phyloP scores from a whole-genome alignment of 2,329 filamentous ascomycete genomes.

The Coniosporium tulheliwenetii region DNA sequence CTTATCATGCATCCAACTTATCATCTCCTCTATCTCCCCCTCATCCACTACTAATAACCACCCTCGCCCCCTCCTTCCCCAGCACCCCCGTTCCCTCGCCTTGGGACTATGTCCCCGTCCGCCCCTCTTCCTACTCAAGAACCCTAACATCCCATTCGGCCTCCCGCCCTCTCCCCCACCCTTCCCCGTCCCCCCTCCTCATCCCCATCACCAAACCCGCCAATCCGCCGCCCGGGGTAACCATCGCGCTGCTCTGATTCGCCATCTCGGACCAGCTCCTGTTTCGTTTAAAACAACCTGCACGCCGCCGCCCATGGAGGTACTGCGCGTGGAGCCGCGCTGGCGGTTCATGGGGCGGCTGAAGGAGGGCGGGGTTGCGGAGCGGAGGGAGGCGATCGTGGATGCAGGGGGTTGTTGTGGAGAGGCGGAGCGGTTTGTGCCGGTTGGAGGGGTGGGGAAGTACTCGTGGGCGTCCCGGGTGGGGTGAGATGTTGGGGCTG shows the following conservation, averaged over 20 bases:
- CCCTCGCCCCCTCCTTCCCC: conserved; percentile 82
- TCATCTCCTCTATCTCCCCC: not conserved
- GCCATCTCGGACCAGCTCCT: conserved; percentile 87
- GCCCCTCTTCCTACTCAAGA: conserved; percentile 68
- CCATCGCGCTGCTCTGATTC: conserved; percentile 61
- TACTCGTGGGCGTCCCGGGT: too few species aligned
- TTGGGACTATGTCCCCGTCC: conserved; percentile 84
- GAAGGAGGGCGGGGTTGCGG: conserved; percentile 10
- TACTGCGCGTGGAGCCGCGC: conserved; percentile 51
- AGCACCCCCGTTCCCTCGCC: conserved; percentile 75
- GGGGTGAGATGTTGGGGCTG: not conserved
- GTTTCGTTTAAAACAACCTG: conserved; percentile 83
- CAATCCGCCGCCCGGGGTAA: conserved; percentile 36
- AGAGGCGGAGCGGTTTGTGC: conserved; percentile 10
- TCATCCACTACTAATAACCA: conserved; percentile 19
- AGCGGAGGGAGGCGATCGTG: conserved; percentile 4
- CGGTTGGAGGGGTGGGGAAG: conserved; percentile 3
- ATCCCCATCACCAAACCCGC: conserved; percentile 22
- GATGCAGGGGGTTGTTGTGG: conserved; percentile 11
- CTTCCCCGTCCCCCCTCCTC: conserved; percentile 22
- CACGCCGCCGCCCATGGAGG: conserved; percentile 67
- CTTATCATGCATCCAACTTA: too few species aligned
- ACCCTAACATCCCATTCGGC: conserved; percentile 76
- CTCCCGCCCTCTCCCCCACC: conserved; percentile 22
- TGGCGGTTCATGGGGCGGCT: conserved; percentile 27